Conservation (phyloP, 73 alveolate species). For the Effrenium voratum region DNA sequence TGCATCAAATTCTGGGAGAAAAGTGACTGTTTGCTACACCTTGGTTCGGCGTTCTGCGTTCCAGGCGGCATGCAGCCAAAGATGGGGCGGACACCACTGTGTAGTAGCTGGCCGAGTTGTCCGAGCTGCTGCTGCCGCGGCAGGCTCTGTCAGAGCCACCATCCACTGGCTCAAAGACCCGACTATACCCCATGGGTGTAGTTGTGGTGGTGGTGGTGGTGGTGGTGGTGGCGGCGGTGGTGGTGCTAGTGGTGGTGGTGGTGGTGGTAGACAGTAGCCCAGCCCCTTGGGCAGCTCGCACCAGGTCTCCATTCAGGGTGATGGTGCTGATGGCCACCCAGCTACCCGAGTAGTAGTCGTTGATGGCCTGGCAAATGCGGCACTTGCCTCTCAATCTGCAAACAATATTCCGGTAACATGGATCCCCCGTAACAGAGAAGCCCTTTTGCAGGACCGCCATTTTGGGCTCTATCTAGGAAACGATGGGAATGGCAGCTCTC, state of each 20-base stretch:
- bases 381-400: too few relatives aligned
- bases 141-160: constrained; percentile 30
- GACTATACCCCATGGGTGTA: not conserved
- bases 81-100: not conserved
- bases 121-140: constrained; percentile 16
- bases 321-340: constrained; percentile 74
- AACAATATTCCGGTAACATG: too few relatives aligned
- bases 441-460: too few relatives aligned
- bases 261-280: constrained; percentile 13
- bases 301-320: constrained; percentile 61
- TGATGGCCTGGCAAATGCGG: too few relatives aligned
- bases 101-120: constrained; percentile 32
- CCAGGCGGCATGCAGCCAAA: not conserved
- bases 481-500: too few relatives aligned
- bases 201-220: not conserved
- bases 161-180: constrained; percentile 27
- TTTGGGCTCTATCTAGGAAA: too few relatives aligned
- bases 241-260: not conserved
- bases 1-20: not conserved
- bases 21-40: not conserved
- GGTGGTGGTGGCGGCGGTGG: not conserved
- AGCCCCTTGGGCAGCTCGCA: constrained; percentile 1
- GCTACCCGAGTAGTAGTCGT: constrained; percentile 92
- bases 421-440: too few relatives aligned
- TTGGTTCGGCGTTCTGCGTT: too few relatives aligned